A percentile compares a stretch with the other conserved stretches of the same genome.
These are phyloP conservation scores for Flagelloscypha sp. DNA, from an alignment of 768 basidiomycete genomes.

Conservation along the genomic window DNA sequence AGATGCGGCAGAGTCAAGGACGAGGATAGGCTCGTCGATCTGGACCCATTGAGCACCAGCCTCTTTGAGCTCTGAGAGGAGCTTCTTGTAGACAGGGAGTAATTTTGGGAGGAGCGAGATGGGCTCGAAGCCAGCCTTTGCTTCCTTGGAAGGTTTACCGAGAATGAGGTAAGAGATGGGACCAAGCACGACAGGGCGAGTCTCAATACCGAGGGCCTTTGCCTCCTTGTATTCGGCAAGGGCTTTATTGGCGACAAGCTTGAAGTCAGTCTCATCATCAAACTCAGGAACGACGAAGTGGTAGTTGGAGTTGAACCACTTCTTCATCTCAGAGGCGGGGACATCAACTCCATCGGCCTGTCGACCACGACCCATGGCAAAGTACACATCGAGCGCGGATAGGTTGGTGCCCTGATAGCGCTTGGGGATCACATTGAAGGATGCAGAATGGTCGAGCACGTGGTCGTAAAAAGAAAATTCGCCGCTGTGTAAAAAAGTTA, in stretches of 20 bases:
- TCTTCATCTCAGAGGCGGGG: conserved; percentile 98
- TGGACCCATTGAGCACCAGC: conserved; percentile 95
- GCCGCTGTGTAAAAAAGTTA: conserved; percentile 48
- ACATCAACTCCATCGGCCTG: conserved; percentile 94
- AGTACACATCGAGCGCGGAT: conserved; percentile 89
- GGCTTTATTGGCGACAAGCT: conserved; percentile 92
- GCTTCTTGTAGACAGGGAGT: conserved; percentile 84
- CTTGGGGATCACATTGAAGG: conserved; percentile 95
- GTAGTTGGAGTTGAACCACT: conserved; percentile 99
- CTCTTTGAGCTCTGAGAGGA: conserved; percentile 83
- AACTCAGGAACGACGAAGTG: conserved; percentile 98
- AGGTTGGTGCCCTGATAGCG: conserved; percentile 84
- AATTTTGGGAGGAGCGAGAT: conserved; percentile 85
- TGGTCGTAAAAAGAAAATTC: conserved; percentile 99
- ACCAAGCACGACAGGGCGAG: conserved; percentile 93
- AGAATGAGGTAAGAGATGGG: conserved; percentile 93
- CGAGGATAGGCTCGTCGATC: conserved; percentile 94
- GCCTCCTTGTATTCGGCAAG: conserved; percentile 94
- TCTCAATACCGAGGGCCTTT: conserved; percentile 76
- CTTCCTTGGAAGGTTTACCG: conserved; percentile 84
- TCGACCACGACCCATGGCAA: conserved; percentile 98
- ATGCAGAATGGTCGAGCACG: conserved; percentile 92
- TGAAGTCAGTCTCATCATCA: conserved; percentile 85
- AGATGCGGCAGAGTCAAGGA: conserved; percentile 73
- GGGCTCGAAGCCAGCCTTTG: conserved; percentile 78